A percentile compares a stretch with the other conserved stretches of the same genome.
phyloP scores from a whole-genome alignment of 345 rosid genomes.

The Rhodomyrtus tomentosa region DNA sequence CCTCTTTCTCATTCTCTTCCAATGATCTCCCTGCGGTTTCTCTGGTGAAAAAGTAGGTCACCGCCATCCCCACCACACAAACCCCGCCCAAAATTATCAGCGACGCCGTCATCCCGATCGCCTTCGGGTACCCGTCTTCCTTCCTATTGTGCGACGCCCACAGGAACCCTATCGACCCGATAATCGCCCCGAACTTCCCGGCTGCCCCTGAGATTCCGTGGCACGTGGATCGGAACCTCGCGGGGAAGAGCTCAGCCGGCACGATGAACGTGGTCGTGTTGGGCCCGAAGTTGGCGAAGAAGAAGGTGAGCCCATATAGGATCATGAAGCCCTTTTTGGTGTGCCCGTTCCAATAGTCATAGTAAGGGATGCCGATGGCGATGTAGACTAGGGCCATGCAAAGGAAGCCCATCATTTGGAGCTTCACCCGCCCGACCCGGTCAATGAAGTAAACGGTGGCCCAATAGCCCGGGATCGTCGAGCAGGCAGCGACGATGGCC shows the following conservation, averaged over 20 bases:
- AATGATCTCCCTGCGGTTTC: conserved; percentile 71
- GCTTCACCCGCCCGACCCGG: not conserved
- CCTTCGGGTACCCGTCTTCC: not conserved
- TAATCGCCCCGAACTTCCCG: conserved; percentile 67
- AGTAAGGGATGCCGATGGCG: conserved; percentile 18
- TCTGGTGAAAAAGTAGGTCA: conserved; percentile 35
- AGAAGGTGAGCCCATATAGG: conserved; percentile 44
- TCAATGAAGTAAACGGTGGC: not conserved
- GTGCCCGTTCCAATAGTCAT: conserved; percentile 12
- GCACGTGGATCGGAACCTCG: conserved; percentile 74
- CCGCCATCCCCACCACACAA: not conserved
- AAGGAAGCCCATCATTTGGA: not conserved
- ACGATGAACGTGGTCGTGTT: conserved; percentile 71
- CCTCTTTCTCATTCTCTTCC: conserved; percentile 48
- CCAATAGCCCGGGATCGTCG: not conserved
- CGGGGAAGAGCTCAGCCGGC: conserved; percentile 79
- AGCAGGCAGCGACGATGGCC: not conserved
- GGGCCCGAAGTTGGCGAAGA: conserved; percentile 81
- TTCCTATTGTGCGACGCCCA: conserved; percentile 20
- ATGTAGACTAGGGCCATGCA: not conserved
- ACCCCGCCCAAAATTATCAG: not conserved
- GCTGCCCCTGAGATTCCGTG: conserved; percentile 66
- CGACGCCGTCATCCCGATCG: conserved; percentile 32
- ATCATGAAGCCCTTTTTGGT: conserved; percentile 23
- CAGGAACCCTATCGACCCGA: conserved; percentile 48